phyloP scores from a whole-genome alignment of 352 stramenopile species.

The Pythium phragmitis region DNA sequence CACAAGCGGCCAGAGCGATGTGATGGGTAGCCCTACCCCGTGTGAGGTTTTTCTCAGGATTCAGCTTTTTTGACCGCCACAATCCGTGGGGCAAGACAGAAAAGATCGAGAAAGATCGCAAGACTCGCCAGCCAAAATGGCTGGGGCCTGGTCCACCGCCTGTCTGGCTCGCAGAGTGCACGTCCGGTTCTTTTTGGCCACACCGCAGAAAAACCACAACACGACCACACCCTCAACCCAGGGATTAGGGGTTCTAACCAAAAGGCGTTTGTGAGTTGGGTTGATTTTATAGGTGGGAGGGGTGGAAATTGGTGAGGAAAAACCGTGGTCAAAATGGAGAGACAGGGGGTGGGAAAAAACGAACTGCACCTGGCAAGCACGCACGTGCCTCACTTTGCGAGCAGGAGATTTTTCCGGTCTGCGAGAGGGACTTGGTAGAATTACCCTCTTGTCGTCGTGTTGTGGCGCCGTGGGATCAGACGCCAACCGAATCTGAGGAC shows the following conservation, averaged over 20 bases:
- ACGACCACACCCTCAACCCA: conserved; percentile 13
- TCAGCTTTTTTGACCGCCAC: conserved; percentile 5
- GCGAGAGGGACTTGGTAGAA: conserved; percentile 12
- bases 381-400: conserved; percentile 18
- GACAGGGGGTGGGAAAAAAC: conserved; percentile 6
- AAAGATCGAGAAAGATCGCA: conserved; percentile 35
- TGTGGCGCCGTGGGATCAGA: conserved; percentile 21
- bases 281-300: conserved; percentile 5
- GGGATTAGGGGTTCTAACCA: conserved; percentile 16
- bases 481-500: conserved; percentile 16
- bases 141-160: conserved; percentile 5
- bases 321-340: background rate
- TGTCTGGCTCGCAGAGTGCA: background rate
- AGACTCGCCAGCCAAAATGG: conserved; percentile 15
- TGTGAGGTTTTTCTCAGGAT: conserved; percentile 18
- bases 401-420: conserved; percentile 32
- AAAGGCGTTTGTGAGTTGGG: conserved; percentile 6
- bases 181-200: too few species aligned
- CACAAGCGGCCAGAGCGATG: conserved; percentile 18
- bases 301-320: conserved; percentile 6
- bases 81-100: background rate
- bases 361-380: conserved; percentile 8
- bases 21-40: conserved; percentile 13
- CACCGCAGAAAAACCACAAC: conserved; percentile 8
- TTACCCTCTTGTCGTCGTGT: conserved; percentile 25